These are phyloP conservation scores for Oryza officinalis DNA, from an alignment of 176 grass and related monocot genomes.

Conservation along the genomic window DNA sequence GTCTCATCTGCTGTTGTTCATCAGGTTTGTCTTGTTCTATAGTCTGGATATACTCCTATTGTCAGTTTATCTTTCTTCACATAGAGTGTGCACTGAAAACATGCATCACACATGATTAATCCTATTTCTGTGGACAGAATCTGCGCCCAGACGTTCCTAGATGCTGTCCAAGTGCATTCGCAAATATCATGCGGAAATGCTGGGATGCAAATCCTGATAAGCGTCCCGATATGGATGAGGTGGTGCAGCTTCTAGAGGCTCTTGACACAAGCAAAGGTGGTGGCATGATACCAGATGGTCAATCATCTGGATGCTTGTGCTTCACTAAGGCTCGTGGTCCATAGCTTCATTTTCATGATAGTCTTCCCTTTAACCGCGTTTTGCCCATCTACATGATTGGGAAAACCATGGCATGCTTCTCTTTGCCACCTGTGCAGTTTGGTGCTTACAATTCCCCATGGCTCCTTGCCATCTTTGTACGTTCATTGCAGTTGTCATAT, in stretches of 20 bases:
- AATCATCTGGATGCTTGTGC: conserved; percentile 61
- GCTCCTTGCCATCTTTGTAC: neutral
- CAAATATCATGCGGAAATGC: conserved; percentile 76
- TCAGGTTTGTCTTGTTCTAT: conserved; percentile 49
- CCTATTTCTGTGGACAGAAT: conserved; percentile 39
- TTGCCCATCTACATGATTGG: conserved; percentile 32
- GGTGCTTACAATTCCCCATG: conserved; percentile 10
- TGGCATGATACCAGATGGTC: conserved; percentile 70
- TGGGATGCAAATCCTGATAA: conserved; percentile 79
- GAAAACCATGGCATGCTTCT: neutral
- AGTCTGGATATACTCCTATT: neutral
- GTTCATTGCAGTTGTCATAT: conserved; percentile 10
- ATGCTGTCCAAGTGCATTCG: conserved; percentile 63
- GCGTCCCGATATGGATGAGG: conserved; percentile 76
- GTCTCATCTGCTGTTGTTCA: conserved; percentile 72
- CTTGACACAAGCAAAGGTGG: conserved; percentile 74
- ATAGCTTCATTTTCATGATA: conserved; percentile 7
- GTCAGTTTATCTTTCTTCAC: neutral
- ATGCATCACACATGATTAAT: neutral
- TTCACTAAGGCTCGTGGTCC: conserved; percentile 63
- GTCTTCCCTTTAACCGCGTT: neutral
- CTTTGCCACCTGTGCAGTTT: conserved; percentile 7
- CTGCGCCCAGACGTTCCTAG: conserved; percentile 63
- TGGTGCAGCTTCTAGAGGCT: conserved; percentile 66
- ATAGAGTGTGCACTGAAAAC: neutral